Percentiles rank a stretch among this genome's conserved stretches.
Evolutionary conservation across 2,329 filamentous ascomycete species (phyloP).

Genomic region (Malbranchea zuffiana): DNA sequence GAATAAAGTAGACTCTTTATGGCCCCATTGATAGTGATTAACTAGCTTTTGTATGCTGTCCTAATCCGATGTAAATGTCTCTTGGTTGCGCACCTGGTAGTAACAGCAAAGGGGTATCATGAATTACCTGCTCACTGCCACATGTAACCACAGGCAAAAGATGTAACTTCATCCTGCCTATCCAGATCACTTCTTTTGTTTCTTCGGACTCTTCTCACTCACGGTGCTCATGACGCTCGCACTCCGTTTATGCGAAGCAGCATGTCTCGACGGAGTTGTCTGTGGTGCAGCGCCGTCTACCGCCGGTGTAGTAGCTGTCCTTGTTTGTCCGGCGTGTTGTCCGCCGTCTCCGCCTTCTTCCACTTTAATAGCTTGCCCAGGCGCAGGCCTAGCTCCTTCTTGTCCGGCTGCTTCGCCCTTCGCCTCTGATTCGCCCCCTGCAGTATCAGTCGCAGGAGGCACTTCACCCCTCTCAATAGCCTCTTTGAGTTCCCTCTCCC

Average conservation of each 20-base stretch:
- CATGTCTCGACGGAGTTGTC: conserved; percentile 7
- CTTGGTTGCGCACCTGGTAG: no score
- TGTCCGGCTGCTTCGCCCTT: conserved; percentile 6
- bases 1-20: no score
- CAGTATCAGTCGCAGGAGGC: conserved; percentile 5
- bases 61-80: no score
- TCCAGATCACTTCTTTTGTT: conserved; percentile 36
- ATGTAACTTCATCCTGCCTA: no score
- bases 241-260: conserved; percentile 57
- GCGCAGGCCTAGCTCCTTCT: conserved; percentile 3
- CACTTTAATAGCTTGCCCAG: no score
- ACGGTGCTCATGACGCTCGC: conserved; percentile 65
- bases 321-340: not conserved
- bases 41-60: no score
- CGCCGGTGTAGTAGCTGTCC: conserved; percentile 9
- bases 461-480: conserved; percentile 16
- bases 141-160: no score
- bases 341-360: conserved; percentile 5
- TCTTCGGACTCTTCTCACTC: conserved; percentile 50
- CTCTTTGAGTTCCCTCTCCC: conserved; percentile 30
- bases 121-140: no score
- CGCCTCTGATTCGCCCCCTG: conserved; percentile 10
- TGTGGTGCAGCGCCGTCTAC: conserved; percentile 4
- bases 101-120: no score
- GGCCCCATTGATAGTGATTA: no score